A percentile compares a stretch with the other conserved stretches of the same genome.
These are phyloP conservation scores for Fomitiporia mediterranea DNA, from an alignment of 1,284 basidiomycete species.

Conservation along the genomic window DNA sequence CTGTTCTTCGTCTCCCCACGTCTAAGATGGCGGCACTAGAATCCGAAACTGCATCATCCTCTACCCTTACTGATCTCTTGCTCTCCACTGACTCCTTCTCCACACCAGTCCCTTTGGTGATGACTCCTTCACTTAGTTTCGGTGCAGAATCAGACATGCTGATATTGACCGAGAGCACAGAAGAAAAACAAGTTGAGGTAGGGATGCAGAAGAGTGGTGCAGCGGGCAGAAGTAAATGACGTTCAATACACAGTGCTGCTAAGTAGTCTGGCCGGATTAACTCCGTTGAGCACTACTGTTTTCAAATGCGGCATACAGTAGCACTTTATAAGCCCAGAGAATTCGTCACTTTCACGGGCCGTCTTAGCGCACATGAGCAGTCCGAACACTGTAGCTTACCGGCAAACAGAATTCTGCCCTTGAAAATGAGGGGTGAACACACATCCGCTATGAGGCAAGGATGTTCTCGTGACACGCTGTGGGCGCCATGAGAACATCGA, in stretches of 20 bases:
- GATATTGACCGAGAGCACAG: not conserved
- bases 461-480: not conserved
- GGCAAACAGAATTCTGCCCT: not conserved
- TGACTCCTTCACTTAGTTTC: not conserved
- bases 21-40: slow-evolving; percentile 32
- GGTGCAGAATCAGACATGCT: not conserved
- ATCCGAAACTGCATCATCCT: not conserved
- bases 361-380: not conserved
- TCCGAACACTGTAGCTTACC: not conserved
- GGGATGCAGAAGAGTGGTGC: too few relatives aligned
- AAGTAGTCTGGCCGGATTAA: too few relatives aligned
- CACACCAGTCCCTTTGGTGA: not conserved
- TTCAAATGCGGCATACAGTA: not conserved
- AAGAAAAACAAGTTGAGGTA: too few relatives aligned
- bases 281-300: too few relatives aligned
- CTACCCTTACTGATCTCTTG: not conserved
- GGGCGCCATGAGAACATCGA: not conserved
- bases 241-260: too few relatives aligned
- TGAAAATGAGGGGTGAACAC: not conserved
- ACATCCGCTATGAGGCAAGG: not conserved
- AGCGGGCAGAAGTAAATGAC: too few relatives aligned
- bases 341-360: not conserved
- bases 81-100: not conserved
- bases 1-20: slow-evolving; percentile 17
- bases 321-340: not conserved